Conservation (phyloP, 345 rosid species). For the Aethionema arabicum region DNA sequence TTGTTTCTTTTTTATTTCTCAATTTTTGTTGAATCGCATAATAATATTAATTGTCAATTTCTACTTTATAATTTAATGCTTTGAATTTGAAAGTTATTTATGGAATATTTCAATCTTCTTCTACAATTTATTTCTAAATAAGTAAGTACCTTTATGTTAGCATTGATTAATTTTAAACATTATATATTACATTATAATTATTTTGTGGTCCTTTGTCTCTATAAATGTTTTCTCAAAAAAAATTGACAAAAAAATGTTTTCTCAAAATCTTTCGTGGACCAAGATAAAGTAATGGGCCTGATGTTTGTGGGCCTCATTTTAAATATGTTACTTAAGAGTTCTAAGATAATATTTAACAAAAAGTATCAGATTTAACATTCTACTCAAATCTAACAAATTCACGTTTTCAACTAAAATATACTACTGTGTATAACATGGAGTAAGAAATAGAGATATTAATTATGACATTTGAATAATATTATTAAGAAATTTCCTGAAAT, state of each 20-base stretch:
- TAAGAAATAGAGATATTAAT: no score
- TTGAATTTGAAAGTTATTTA: conserved; percentile 22
- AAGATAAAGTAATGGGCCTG: conserved; percentile 10
- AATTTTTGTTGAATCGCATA: conserved; percentile 7
- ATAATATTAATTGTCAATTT: background rate
- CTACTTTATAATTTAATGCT: background rate
- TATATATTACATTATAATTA: background rate
- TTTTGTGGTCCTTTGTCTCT: conserved; percentile 11
- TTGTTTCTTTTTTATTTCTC: conserved; percentile 1
- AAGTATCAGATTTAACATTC: no score
- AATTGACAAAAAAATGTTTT: no score
- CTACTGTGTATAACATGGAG: no score
- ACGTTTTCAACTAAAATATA: no score
- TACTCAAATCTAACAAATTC: no score
- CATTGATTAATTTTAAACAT: background rate
- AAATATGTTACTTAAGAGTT: no score
- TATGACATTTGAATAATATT: no score
- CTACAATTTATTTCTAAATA: background rate
- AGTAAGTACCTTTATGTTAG: conserved; percentile 7
- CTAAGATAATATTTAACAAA: no score
- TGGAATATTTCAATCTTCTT: conserved; percentile 18
- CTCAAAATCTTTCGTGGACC: background rate
- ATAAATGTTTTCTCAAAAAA: background rate
- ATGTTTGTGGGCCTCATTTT: background rate
- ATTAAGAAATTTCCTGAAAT: no score